These are phyloP conservation scores for Pleurotus giganteus DNA, from an alignment of 768 basidiomycete genomes.

Conservation along the genomic window DNA sequence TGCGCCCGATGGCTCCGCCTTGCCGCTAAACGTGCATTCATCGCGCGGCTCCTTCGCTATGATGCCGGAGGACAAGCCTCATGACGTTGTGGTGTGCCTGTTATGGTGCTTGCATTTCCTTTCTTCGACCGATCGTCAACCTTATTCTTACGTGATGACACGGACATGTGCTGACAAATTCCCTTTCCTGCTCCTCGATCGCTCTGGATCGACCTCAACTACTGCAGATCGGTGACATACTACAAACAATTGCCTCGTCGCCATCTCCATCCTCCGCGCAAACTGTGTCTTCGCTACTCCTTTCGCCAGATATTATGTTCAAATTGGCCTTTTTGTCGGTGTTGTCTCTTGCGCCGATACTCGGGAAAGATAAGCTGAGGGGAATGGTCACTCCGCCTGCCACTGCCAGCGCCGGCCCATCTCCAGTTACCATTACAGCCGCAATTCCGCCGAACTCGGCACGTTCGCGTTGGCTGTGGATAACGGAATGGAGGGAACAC, in stretches of 20 bases:
- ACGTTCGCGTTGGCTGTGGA: conserved; percentile 54
- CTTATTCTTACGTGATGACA: neutral
- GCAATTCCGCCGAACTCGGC: neutral
- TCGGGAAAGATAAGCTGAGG: conserved; percentile 68
- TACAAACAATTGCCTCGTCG: conserved; percentile 77
- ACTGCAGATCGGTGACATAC: conserved; percentile 78
- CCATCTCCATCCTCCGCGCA: conserved; percentile 63
- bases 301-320: conserved; percentile 77
- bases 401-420: neutral
- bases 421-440: neutral
- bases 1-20: no score
- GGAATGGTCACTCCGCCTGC: conserved; percentile 10
- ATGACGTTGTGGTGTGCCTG: no score
- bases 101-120: neutral
- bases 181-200: conserved; percentile 12
- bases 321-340: conserved; percentile 84
- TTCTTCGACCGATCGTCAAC: neutral
- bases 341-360: conserved; percentile 83
- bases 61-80: no score
- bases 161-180: neutral
- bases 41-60: no score
- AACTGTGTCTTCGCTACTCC: conserved; percentile 81
- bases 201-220: conserved; percentile 11
- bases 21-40: no score
- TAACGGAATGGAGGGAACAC: conserved; percentile 56